Percentiles rank a stretch among this genome's conserved stretches.
Conservation (phyloP, 495 filamentous ascomycete genomes). For the Trichoderma parareesei region DNA sequence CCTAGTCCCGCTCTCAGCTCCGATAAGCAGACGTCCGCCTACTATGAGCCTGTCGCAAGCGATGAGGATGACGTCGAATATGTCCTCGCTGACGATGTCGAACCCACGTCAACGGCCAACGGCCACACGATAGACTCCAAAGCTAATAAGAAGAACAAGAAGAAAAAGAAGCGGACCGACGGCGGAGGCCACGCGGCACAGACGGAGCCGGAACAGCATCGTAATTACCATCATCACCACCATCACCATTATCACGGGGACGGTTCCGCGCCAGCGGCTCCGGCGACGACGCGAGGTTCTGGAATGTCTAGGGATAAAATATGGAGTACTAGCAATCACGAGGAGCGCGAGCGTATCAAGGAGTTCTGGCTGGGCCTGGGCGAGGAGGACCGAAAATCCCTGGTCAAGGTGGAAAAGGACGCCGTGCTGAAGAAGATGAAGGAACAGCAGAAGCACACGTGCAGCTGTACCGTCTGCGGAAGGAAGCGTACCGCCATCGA, state of each 20-base stretch:
- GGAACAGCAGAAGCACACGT: conserved; percentile 98
- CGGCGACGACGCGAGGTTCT: conserved; percentile 29
- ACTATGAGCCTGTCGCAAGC: conserved; percentile 20
- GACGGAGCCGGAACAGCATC: conserved; percentile 18
- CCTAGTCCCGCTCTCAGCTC: conserved; percentile 13
- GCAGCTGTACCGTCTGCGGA: conserved; percentile 94
- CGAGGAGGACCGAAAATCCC: conserved; percentile 83
- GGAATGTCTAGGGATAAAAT: conserved; percentile 71
- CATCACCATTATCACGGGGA: conserved; percentile 17
- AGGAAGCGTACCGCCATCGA: conserved; percentile 96
- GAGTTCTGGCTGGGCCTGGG: conserved; percentile 97
- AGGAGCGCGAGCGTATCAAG: conserved; percentile 94
- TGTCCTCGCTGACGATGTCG: conserved; percentile 4
- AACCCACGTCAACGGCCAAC: conserved; percentile 11
- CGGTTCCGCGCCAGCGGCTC: conserved; percentile 18
- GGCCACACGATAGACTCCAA: neutral
- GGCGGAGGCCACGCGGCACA: conserved; percentile 16
- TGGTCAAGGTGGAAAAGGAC: conserved; percentile 98
- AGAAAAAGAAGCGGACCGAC: conserved; percentile 55
- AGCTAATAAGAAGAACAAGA: conserved; percentile 47
- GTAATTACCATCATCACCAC: conserved; percentile 18
- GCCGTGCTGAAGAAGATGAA: conserved; percentile 99
- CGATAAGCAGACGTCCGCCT: conserved; percentile 11
- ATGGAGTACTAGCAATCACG: conserved; percentile 90
- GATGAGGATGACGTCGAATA: conserved; percentile 20